Conservation (phyloP, 306 rosid genomes). For the Prunus mongolica region DNA sequence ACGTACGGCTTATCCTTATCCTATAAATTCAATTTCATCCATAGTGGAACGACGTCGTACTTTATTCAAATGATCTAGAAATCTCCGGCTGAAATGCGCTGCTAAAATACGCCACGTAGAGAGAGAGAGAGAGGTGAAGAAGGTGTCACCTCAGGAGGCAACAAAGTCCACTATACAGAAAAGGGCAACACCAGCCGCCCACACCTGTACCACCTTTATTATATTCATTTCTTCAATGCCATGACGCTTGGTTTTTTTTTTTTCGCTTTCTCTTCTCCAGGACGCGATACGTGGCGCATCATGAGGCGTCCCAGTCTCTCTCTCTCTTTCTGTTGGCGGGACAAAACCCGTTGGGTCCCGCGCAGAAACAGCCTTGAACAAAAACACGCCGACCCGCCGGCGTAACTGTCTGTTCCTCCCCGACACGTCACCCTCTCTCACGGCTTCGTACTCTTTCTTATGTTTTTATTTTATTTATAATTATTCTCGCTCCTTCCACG, state of each 20-base stretch:
- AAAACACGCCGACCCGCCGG: slow-evolving; percentile 43
- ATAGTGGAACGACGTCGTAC: not conserved
- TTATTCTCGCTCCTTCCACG: not conserved
- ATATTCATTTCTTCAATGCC: not conserved
- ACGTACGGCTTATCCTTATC: not conserved
- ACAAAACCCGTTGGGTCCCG: slow-evolving; percentile 18
- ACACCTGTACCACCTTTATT: slow-evolving; percentile 9
- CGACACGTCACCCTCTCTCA: slow-evolving; percentile 45
- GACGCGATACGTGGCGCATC: slow-evolving; percentile 23
- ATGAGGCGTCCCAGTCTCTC: not conserved
- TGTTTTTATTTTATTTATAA: not conserved
- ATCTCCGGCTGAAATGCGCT: not conserved
- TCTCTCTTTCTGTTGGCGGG: slow-evolving; percentile 1
- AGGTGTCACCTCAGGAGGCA: slow-evolving; percentile 40
- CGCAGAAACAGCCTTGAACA: slow-evolving; percentile 1
- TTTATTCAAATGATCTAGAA: too few species aligned
- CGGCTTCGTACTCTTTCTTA: not conserved
- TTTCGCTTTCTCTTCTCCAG: too few species aligned
- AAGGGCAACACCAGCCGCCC: slow-evolving; percentile 36
- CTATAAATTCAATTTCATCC: not conserved
- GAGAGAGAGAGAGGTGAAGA: not conserved
- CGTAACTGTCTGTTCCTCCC: slow-evolving; percentile 36
- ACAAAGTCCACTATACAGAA: slow-evolving; percentile 26
- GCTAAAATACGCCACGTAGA: not conserved
- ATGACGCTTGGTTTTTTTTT: slow-evolving; percentile 5